These are phyloP conservation scores for Suhomyces bribrorum DNA, from an alignment of 1,139 yeast species.

Conservation along the genomic window DNA sequence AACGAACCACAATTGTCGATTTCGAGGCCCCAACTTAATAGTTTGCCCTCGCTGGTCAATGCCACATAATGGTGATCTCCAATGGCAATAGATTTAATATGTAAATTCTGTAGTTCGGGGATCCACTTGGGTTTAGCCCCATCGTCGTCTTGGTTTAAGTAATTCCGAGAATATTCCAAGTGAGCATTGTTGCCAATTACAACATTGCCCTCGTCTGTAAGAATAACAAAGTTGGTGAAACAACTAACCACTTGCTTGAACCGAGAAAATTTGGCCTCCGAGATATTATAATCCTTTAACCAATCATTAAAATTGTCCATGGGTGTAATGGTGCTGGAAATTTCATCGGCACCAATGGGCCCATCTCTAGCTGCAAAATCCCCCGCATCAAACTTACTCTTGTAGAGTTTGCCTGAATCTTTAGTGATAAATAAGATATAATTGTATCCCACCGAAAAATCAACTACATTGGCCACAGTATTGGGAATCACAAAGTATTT, in stretches of 20 bases:
- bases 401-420: conserved; percentile 44
- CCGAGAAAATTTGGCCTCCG: conserved; percentile 18
- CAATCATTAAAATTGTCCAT: conserved; percentile 32
- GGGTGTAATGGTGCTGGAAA: conserved; percentile 14
- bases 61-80: conserved; percentile 80
- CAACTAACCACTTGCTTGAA: conserved; percentile 54
- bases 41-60: conserved; percentile 55
- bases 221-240: conserved; percentile 51
- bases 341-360: conserved; percentile 11
- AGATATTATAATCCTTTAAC: conserved; percentile 23
- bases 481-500: conserved; percentile 43
- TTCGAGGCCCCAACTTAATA: conserved; percentile 75
- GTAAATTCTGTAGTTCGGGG: conserved; percentile 50
- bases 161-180: conserved; percentile 5
- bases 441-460: conserved; percentile 57
- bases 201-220: conserved; percentile 53
- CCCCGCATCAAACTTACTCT: conserved; percentile 35
- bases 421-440: conserved; percentile 51
- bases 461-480: conserved; percentile 46
- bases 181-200: conserved; percentile 39
- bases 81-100: conserved; percentile 58
- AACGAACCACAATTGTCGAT: conserved; percentile 65
- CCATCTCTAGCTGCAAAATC: conserved; percentile 12
- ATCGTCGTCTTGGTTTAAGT: conserved; percentile 14
- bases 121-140: conserved; percentile 30